phyloP scores from a whole-genome alignment of 164 flowering plant genomes.

The Euptelea pleiosperma region DNA sequence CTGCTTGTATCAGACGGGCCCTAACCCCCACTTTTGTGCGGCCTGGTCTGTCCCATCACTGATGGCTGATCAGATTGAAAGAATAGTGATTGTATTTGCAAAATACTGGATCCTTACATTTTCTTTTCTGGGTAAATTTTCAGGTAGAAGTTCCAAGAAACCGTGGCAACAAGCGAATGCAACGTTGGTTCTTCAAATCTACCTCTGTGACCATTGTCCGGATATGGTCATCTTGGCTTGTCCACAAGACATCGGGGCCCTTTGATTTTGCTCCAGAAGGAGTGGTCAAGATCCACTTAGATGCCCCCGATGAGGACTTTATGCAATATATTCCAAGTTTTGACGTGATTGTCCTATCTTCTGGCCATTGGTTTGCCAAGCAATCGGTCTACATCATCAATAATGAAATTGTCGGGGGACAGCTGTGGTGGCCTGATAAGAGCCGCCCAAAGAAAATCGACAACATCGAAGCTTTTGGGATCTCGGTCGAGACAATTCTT shows the following conservation, averaged over 20 bases:
- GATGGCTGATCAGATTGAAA: background rate
- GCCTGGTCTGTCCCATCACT: too few species aligned
- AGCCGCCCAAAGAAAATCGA: conserved; percentile 54
- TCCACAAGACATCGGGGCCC: conserved; percentile 55
- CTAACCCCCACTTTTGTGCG: too few species aligned
- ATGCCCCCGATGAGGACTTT: conserved; percentile 66
- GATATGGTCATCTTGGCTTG: conserved; percentile 98
- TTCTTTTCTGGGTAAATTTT: conserved; percentile 5
- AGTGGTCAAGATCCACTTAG: conserved; percentile 69
- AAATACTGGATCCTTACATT: too few species aligned
- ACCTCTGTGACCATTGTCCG: conserved; percentile 61
- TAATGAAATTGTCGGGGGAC: conserved; percentile 87
- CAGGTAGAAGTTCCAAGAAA: conserved; percentile 90
- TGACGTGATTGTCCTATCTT: conserved; percentile 82
- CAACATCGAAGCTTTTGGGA: conserved; percentile 73
- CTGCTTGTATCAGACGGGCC: too few species aligned
- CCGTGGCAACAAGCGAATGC: conserved; percentile 79
- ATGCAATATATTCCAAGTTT: conserved; percentile 54
- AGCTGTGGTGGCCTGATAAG: conserved; percentile 86
- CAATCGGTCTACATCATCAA: conserved; percentile 69
- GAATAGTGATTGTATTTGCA: too few species aligned
- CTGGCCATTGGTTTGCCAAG: conserved; percentile 98
- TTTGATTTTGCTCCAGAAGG: conserved; percentile 72
- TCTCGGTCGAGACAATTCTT: conserved; percentile 76
- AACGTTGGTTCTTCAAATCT: conserved; percentile 76